These are phyloP conservation scores for Flammula alnicola DNA, from an alignment of 1,284 basidiomycete species.

Conservation along the genomic window DNA sequence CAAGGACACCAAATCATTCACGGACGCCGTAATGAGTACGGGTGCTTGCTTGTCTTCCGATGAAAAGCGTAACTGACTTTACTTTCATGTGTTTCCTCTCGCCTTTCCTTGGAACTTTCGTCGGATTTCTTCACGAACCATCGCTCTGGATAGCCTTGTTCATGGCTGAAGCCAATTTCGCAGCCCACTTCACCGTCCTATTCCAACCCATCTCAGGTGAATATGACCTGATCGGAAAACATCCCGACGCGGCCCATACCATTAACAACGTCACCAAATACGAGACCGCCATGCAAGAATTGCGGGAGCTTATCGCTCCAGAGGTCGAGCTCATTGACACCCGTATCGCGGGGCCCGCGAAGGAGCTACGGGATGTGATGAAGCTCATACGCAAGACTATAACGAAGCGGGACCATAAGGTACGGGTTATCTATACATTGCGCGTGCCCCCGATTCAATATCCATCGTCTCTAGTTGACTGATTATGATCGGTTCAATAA, in stretches of 20 bases:
- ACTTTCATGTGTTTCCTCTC: conserved; percentile 1
- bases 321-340: conserved; percentile 96
- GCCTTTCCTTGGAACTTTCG: neutral
- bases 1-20: conserved; percentile 91
- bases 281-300: conserved; percentile 80
- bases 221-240: conserved; percentile 78
- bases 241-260: conserved; percentile 82
- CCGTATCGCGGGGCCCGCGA: conserved; percentile 84
- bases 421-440: conserved; percentile 29
- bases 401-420: conserved; percentile 97
- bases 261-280: conserved; percentile 80
- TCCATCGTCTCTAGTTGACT: conserved; percentile 58
- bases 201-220: conserved; percentile 86
- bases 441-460: neutral
- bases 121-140: neutral
- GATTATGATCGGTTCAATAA: conserved; percentile 99
- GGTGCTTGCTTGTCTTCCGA: neutral
- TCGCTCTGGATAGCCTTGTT: conserved; percentile 69
- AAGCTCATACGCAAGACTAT: conserved; percentile 94
- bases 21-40: conserved; percentile 78
- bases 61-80: conserved; percentile 10
- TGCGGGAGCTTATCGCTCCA: conserved; percentile 79
- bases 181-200: conserved; percentile 75
- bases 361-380: conserved; percentile 87
- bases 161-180: conserved; percentile 78